These are phyloP conservation scores for Aspergillus pseudonomiae DNA, from an alignment of 2,329 filamentous ascomycete genomes.

Conservation along the genomic window DNA sequence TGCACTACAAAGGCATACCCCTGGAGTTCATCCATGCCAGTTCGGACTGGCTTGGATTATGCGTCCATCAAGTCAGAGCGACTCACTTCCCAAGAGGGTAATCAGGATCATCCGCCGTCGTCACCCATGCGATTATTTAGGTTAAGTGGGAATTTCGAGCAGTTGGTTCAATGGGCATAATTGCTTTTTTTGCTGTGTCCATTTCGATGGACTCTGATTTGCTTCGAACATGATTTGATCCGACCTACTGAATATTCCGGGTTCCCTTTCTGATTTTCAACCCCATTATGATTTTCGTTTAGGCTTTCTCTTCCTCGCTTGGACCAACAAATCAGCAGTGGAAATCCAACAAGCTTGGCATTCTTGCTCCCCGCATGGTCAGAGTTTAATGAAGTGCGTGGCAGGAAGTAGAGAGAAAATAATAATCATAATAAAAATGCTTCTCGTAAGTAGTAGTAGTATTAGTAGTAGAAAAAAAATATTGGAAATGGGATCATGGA, in stretches of 20 bases:
- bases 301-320: slow-evolving; percentile 6
- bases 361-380: slow-evolving; percentile 14
- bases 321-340: slow-evolving; percentile 12
- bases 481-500: background rate
- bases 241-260: background rate
- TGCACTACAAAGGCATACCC: background rate
- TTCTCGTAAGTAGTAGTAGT: background rate
- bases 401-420: background rate
- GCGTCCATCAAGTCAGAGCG: slow-evolving; percentile 1
- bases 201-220: slow-evolving; percentile 6
- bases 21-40: slow-evolving; percentile 3
- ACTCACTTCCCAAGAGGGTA: slow-evolving; percentile 8
- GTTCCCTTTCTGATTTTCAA: background rate
- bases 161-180: slow-evolving; percentile 3
- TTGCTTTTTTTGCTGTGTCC: background rate
- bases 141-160: background rate
- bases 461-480: background rate
- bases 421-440: background rate
- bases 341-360: slow-evolving; percentile 7
- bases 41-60: slow-evolving; percentile 8
- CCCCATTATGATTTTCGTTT: slow-evolving; percentile 2
- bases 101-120: slow-evolving; percentile 14
- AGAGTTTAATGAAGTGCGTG: slow-evolving; percentile 9
- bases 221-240: background rate
- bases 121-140: slow-evolving; percentile 13